phyloP scores from a whole-genome alignment of 345 rosid species.

The Angophora floribunda region DNA sequence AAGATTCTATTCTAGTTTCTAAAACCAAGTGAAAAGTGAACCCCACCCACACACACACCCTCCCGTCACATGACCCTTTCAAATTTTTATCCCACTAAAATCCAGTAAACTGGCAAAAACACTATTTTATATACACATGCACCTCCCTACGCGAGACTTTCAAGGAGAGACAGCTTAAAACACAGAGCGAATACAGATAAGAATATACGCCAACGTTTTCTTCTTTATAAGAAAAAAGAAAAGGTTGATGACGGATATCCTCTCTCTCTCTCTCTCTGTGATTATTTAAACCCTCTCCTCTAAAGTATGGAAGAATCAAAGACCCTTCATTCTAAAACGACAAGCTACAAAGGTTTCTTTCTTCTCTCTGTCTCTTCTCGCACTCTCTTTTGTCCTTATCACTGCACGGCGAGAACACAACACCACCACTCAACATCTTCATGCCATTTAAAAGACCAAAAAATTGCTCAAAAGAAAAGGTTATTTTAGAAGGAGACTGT shows the following conservation, averaged over 20 bases:
- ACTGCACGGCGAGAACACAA: conserved; percentile 5
- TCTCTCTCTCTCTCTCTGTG: not conserved
- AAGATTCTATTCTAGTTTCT: conserved; percentile 48
- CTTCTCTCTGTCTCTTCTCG: conserved; percentile 39
- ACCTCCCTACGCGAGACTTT: not conserved
- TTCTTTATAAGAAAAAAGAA: not conserved
- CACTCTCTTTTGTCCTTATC: conserved; percentile 42
- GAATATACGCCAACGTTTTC: not conserved
- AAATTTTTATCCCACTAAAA: not conserved
- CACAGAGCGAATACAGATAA: conserved; percentile 33
- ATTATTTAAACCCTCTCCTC: not conserved
- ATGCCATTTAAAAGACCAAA: not conserved
- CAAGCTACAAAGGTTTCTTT: conserved; percentile 28
- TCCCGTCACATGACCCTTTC: not conserved
- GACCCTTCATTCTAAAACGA: not conserved
- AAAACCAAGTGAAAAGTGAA: conserved; percentile 18
- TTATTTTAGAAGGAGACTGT: not conserved
- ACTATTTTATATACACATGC: not conserved
- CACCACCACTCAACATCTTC: not conserved
- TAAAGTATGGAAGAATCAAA: conserved; percentile 19
- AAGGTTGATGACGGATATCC: not conserved
- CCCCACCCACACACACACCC: conserved; percentile 16
- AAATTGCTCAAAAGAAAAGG: not conserved
- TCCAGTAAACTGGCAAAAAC: not conserved
- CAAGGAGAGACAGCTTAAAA: conserved; percentile 36